Conservation (phyloP, 768 basidiomycete genomes). For the Cystofilobasidium macerans region DNA sequence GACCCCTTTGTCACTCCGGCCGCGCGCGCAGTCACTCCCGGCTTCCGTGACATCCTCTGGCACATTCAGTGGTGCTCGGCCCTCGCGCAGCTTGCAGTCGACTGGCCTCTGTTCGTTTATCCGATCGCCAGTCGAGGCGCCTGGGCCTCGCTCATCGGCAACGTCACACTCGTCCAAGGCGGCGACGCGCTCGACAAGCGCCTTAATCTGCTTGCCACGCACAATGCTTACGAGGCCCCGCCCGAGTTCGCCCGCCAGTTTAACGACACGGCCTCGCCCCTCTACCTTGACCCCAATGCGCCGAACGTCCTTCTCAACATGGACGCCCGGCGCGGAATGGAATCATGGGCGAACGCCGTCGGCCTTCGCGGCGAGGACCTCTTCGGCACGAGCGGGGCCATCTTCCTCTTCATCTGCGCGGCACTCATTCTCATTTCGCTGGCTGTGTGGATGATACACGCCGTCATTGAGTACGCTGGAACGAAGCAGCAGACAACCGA, state of each 20-base stretch:
- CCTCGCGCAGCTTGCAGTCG: slow-evolving; percentile 82
- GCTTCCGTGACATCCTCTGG: slow-evolving; percentile 79
- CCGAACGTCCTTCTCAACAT: slow-evolving; percentile 63
- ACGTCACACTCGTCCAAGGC: slow-evolving; percentile 57
- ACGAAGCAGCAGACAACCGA: slow-evolving; percentile 30
- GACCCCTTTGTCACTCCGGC: too few species aligned
- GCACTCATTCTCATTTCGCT: slow-evolving; percentile 59
- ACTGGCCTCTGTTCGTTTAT: slow-evolving; percentile 75
- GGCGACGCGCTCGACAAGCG: slow-evolving; percentile 43
- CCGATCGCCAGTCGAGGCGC: slow-evolving; percentile 78
- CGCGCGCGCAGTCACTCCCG: slow-evolving; percentile 80
- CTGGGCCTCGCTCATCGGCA: slow-evolving; percentile 59
- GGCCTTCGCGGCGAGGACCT: slow-evolving; percentile 73
- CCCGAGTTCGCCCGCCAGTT: slow-evolving; percentile 66
- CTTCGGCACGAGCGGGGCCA: slow-evolving; percentile 64
- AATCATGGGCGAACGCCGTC: slow-evolving; percentile 70
- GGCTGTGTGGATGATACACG: slow-evolving; percentile 61
- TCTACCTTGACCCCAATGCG: slow-evolving; percentile 59
- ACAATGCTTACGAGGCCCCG: slow-evolving; percentile 52
- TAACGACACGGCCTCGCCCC: slow-evolving; percentile 54
- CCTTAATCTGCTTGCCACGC: slow-evolving; percentile 68
- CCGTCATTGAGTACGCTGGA: slow-evolving; percentile 28
- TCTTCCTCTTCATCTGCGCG: slow-evolving; percentile 71
- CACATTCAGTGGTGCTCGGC: slow-evolving; percentile 73
- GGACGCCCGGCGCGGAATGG: slow-evolving; percentile 61